phyloP scores from a whole-genome alignment of 805 yeast genomes.

The Myxozyma lipomycoides region DNA sequence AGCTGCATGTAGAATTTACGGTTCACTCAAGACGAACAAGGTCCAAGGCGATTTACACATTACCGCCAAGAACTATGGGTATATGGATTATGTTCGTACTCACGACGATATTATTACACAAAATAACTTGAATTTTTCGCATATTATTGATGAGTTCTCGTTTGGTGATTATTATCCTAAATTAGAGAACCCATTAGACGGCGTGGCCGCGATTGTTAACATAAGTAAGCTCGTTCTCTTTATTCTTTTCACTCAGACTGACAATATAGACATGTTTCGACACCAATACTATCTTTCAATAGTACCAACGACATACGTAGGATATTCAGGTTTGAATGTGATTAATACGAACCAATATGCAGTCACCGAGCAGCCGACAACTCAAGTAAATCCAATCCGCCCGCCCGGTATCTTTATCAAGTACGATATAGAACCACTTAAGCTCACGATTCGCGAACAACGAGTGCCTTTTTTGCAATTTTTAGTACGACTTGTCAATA shows the following conservation, averaged over 20 bases:
- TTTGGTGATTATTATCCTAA: slow-evolving; percentile 88
- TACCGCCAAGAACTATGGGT: slow-evolving; percentile 70
- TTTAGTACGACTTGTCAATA: slow-evolving; percentile 70
- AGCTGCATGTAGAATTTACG: slow-evolving; percentile 65
- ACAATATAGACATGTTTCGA: slow-evolving; percentile 20
- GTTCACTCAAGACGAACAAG: slow-evolving; percentile 76
- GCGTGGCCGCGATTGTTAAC: slow-evolving; percentile 55
- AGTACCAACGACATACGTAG: slow-evolving; percentile 75
- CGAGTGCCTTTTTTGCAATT: slow-evolving; percentile 77
- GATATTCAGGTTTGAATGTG: slow-evolving; percentile 55
- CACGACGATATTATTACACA: slow-evolving; percentile 4
- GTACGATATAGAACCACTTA: slow-evolving; percentile 86
- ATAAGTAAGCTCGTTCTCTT: slow-evolving; percentile 36
- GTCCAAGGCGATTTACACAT: slow-evolving; percentile 84
- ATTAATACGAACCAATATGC: slow-evolving; percentile 87
- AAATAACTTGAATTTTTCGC: slow-evolving; percentile 65
- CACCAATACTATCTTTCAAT: slow-evolving; percentile 70
- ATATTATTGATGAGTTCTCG: slow-evolving; percentile 79
- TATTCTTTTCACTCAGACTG: background rate
- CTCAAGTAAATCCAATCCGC: slow-evolving; percentile 27
- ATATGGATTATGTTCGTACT: slow-evolving; percentile 27
- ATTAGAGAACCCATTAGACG: slow-evolving; percentile 82
- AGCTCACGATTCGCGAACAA: slow-evolving; percentile 61
- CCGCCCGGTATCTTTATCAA: slow-evolving; percentile 71
- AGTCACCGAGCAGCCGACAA: slow-evolving; percentile 42